These are phyloP conservation scores for Hypoxylon sp. DNA, from an alignment of 2,329 filamentous ascomycete species.

Conservation along the genomic window DNA sequence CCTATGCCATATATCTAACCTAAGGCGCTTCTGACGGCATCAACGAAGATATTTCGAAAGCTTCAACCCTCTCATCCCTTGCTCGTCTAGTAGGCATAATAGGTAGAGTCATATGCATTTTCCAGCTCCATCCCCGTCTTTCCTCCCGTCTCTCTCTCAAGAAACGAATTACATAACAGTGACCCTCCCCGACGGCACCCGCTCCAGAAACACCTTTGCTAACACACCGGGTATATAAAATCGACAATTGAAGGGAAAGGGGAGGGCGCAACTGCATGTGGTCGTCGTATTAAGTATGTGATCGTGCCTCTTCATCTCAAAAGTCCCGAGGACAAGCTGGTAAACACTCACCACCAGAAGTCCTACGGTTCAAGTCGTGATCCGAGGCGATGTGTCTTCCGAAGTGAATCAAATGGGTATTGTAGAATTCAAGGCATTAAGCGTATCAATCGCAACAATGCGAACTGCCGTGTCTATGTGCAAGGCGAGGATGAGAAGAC, in stretches of 20 bases:
- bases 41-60: conserved; percentile 34
- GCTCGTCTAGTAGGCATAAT: conserved; percentile 43
- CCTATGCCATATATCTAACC: conserved; percentile 42
- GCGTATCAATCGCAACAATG: conserved; percentile 55
- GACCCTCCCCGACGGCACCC: conserved; percentile 53
- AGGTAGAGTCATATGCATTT: conserved; percentile 45
- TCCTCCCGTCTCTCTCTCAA: conserved; percentile 31
- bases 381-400: conserved; percentile 45
- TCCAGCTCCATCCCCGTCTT: conserved; percentile 24
- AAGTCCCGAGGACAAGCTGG: conserved; percentile 31
- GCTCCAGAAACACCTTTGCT: conserved; percentile 52
- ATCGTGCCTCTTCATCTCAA: conserved; percentile 47
- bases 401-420: conserved; percentile 52
- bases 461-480: conserved; percentile 54
- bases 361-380: conserved; percentile 39
- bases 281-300: conserved; percentile 49
- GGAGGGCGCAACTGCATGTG: conserved; percentile 50
- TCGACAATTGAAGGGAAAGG: conserved; percentile 57
- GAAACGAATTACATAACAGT: conserved; percentile 51
- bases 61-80: conserved; percentile 31
- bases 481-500: conserved; percentile 39
- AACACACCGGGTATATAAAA: conserved; percentile 60
- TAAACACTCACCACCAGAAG: conserved; percentile 26
- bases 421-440: conserved; percentile 55
- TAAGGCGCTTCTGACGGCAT: conserved; percentile 35